A percentile compares a stretch with the other conserved stretches of the same genome.
Evolutionary conservation across 192 early-diverging fungal species (phyloP).

Genomic region (Umbelopsis vinacea): DNA sequence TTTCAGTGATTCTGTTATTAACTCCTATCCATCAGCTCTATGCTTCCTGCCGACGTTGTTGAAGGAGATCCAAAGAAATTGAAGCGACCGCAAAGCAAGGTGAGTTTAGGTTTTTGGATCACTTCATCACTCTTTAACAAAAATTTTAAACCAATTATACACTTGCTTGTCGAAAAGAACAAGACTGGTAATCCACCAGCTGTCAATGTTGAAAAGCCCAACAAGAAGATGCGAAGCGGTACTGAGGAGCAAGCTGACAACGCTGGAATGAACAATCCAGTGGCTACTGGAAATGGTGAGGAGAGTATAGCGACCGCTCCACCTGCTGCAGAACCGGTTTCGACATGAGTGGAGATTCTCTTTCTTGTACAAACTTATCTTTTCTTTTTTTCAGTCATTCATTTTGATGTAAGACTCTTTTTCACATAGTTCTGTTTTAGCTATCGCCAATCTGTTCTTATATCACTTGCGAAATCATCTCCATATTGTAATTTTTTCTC

Average conservation of each 20-base stretch:
- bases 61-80: conserved; percentile 27
- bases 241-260: conserved; percentile 4
- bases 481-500: conserved; percentile 3
- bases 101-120: not conserved
- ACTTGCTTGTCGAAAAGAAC: not conserved
- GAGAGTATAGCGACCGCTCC: not conserved
- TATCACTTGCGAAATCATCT: conserved; percentile 1
- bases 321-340: conserved; percentile 13
- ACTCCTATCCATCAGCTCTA: not conserved
- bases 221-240: conserved; percentile 19
- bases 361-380: conserved; percentile 20
- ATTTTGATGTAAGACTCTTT: not conserved
- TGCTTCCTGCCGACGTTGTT: conserved; percentile 26
- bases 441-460: not conserved
- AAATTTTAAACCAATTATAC: not conserved
- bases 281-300: not conserved
- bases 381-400: not conserved
- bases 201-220: conserved; percentile 11
- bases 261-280: not conserved
- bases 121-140: not conserved
- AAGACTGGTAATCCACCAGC: conserved; percentile 9
- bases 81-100: conserved; percentile 31
- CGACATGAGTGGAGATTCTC: not conserved
- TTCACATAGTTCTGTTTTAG: conserved; percentile 4
- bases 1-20: not conserved